Evolutionary conservation across 2,329 filamentous ascomycete species (phyloP), one percentile per base, ranked within the genome.

Genomic region (Nothomitra cinnamomea): DNA sequence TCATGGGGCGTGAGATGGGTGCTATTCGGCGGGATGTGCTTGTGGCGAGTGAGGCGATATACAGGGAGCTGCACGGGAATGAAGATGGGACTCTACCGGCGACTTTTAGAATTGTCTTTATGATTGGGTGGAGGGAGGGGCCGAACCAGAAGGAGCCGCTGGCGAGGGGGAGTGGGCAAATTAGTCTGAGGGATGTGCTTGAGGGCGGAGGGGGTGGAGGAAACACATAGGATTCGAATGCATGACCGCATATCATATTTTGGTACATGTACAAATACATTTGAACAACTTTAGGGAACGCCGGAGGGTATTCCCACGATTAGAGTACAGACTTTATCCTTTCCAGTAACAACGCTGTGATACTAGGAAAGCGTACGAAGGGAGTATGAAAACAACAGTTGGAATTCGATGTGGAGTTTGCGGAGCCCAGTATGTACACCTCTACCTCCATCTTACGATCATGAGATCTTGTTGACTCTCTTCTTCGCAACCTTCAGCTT

Each of bases 81-180:
- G 76, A 81, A 43, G 83, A 86, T 61, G 84, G 78, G 19, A 78
- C 72, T 2, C 59, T 74, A 1, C 92, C 92, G 0, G 92, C 92
- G 1, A 98, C 92, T 0, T 98, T 95, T 64, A 78, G 92, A 60
- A 76, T 95, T 60, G 95, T 98, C 57, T 95, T 92, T 67, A 95
- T 96, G 89, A 98, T 98, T 67, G 92, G 92, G 0, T 98, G 92
- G 92, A 94, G 90, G 65, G 85, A 89, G 59, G 83, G 85, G 1
- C 76, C 77, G 28, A 78, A 82, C 53, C 89, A 96, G 69, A 74
- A 82, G 1, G 74, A 90, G 67, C 89, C 92, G 3, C 69, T 96
- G 55, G 70, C 82, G 59, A 78, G 92, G 59, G 92, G 92, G 0
- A 94, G 83, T 58, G 92, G 87, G 8, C 75, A 95, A 64, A 71